Base-by-base conservation (phyloP, 495 filamentous ascomycete genomes). In the Letharia lupina region DNA sequence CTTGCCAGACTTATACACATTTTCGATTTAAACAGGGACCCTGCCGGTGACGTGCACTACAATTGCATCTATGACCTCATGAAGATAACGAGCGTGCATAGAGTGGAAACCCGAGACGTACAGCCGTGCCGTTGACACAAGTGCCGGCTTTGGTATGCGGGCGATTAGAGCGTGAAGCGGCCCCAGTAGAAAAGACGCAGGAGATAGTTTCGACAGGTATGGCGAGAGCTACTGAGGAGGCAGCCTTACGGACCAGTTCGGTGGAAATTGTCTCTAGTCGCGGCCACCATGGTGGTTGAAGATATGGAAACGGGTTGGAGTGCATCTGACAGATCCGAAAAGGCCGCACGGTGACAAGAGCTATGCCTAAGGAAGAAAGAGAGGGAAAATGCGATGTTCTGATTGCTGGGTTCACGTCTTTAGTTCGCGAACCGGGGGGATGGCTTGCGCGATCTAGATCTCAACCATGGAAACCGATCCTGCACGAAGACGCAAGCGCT, bases 241-340 rank as follows among this genome's bases (percentile, higher is more conserved):
- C 52, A 65, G 52, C 52, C 63, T 65, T 41, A 65, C 63, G 63
- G 63, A 65, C 58, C 13, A 64, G 48, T 18, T 64, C 62, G 62
- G 62, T 42, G 39, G 40, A 64, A 45, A 1, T 37, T 35, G 41
- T 4, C 12, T 18, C 18, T 35, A 56, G 31, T 56, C 13, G 52
- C 52, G 28, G 52, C 16, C 48, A 5, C 5, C 20, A 31, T 13
- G 28, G 13, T 56, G 52, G 52, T 56, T 56, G 52, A 45, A 31
- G 52, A 58, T 57, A 16, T 56, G 42, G 28, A 64, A 64, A 64
- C 52, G 62, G 50, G 37, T 56, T 45, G 31, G 23, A 41, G 42
- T 20, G 37, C 23, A 11, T 58, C 15, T 64, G 62, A 64, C 62
- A 65, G 63, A 56, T 59, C 48, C 52, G 40, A 47, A 65, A 56